Evolutionary conservation across 2,329 filamentous ascomycete species (phyloP), one percentile per base, ranked within the genome.

Genomic region (Cladobotryum protrusum): DNA sequence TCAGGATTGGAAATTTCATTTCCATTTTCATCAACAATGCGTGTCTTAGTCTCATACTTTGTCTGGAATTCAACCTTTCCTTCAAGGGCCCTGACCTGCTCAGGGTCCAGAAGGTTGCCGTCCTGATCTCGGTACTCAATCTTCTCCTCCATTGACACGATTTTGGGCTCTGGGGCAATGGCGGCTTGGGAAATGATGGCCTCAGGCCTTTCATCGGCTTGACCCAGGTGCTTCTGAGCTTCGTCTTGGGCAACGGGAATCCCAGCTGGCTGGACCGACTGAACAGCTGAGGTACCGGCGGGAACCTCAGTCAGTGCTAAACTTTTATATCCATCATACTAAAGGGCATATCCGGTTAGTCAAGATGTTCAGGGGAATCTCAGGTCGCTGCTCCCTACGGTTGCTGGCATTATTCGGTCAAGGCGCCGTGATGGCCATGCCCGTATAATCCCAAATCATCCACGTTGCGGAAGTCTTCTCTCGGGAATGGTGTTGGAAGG

Each of bases 11-110:
- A 65, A n/a, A 96, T 70, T 63, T 95, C 87, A 57, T 91, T 89
- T 52, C 91, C 93, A 40, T 82, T 67, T 47, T 80, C 81, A 67
- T 96, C 89, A 37, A 96, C 76, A 49, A 97, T 70, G 51, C 89
- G 85, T 8, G 90, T 96, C 56, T 87, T 81, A n/a, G 92, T 96
- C 75, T 97, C 92, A 66, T 96, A 96, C 58, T 86, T 86, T 12
- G 93, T 97, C 72, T 95, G 85, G 72, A 99, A 96, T 61, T 89
- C 89, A 52, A 97, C 91, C 70, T 96, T 95, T 61, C 92, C 93
- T 67, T 92, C 81, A 32, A 99, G 81, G 17, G 80, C 81, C 61
- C 86, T 82, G 52, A 99, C 90, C 65, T 96, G 82, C 62, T 90
- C 87, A 48, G 86, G 82, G 62, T 92, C 75, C 32, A 99, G 79